These are phyloP conservation scores for Colletotrichum lini DNA, from an alignment of 2,329 filamentous ascomycete genomes.

Conservation along the genomic window DNA sequence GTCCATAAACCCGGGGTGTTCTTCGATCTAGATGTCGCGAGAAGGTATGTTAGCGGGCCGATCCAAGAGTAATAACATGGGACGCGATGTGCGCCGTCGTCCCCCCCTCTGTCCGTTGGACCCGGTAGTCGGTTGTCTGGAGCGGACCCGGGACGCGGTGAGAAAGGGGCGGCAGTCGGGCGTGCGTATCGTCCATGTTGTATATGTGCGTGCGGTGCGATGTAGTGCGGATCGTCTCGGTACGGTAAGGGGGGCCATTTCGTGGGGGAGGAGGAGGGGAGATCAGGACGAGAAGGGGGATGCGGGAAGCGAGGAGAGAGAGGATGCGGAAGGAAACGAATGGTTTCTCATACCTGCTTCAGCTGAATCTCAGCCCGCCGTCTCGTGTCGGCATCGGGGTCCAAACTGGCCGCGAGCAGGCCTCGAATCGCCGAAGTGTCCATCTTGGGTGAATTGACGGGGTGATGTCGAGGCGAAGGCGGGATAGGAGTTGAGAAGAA, in stretches of 20 bases:
- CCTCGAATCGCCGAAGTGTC: constrained; percentile 81
- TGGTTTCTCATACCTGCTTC: constrained; percentile 76
- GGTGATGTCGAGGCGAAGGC: constrained; percentile 42
- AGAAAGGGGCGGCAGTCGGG: constrained; percentile 28
- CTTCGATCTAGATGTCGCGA: constrained; percentile 79
- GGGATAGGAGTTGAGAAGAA: constrained; percentile 43
- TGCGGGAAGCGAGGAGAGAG: constrained; percentile 20
- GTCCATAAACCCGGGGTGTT: constrained; percentile 90
- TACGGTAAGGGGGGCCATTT: constrained; percentile 36
- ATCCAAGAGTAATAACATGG: constrained; percentile 44
- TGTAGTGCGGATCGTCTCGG: constrained; percentile 39
- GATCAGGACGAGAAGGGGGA: constrained; percentile 8
- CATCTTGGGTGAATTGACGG: constrained; percentile 65
- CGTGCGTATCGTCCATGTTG: constrained; percentile 13
- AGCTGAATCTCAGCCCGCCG: constrained; percentile 85
- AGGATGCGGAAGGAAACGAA: constrained; percentile 27
- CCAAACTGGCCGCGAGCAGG: constrained; percentile 83
- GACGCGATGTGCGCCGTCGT: constrained; percentile 17
- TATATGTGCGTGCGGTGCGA: constrained; percentile 31
- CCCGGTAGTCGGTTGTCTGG: constrained; percentile 1
- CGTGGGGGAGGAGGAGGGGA: constrained; percentile 35
- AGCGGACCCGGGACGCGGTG: constrained; percentile 29
- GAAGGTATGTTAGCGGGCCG: constrained; percentile 33
- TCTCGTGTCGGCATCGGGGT: constrained; percentile 80
- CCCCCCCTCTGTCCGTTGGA: neutral